Conservation (phyloP, 108 stramenopile species). For the Nitzschia sp. region DNA sequence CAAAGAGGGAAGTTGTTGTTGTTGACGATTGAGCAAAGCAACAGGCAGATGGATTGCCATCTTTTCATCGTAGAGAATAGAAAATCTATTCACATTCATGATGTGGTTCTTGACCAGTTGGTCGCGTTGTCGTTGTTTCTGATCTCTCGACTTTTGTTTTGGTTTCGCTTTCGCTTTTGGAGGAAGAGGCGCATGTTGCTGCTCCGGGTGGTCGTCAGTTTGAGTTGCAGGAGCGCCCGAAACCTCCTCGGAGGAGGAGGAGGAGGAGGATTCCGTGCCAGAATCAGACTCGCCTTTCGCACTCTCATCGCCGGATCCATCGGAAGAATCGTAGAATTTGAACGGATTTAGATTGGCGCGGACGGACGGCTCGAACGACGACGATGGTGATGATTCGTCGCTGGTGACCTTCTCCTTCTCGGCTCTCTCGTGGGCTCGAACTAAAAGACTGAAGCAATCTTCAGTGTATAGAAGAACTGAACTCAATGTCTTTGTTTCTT, state of each 20-base stretch:
- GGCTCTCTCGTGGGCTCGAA: not conserved
- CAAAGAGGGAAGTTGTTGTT: not conserved
- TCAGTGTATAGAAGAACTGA: not conserved
- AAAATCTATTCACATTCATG: conserved; percentile 4
- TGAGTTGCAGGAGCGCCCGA: not conserved
- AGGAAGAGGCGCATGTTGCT: not conserved
- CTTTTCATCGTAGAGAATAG: conserved; percentile 3
- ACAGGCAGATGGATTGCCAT: not conserved
- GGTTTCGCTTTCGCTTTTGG: not conserved
- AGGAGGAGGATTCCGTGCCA: not conserved
- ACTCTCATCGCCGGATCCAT: conserved; percentile 13
- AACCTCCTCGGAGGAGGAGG: not conserved
- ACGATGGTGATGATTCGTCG: not conserved
- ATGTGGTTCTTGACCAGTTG: conserved; percentile 17
- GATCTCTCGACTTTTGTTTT: not conserved
- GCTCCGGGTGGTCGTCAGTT: not conserved
- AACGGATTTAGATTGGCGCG: no score
- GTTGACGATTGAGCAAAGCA: not conserved
- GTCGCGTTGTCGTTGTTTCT: conserved; percentile 6
- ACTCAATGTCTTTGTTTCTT: no score
- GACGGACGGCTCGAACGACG: not conserved
- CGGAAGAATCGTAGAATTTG: no score
- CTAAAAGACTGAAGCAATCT: not conserved
- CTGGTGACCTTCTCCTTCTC: not conserved
- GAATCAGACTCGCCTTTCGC: not conserved